phyloP scores from a whole-genome alignment of 2,329 filamentous ascomycete genomes.

The Diaporthe citriasiana region DNA sequence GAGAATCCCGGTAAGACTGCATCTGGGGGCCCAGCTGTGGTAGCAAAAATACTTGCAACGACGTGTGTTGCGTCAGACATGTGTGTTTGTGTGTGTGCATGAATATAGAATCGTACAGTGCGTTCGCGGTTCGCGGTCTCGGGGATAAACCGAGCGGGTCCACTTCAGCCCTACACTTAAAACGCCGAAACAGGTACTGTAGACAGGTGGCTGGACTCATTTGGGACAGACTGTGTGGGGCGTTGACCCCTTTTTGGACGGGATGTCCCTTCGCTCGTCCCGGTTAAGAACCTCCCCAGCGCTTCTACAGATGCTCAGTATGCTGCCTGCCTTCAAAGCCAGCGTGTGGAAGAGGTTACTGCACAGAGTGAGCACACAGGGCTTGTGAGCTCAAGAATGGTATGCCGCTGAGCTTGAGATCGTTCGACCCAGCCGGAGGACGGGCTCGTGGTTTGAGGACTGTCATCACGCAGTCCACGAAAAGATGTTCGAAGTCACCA shows the following conservation, averaged over 20 bases:
- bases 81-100: neutral
- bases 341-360: neutral
- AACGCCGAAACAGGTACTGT: neutral
- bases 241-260: neutral
- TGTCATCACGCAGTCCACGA: too few species aligned
- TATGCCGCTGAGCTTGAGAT: neutral
- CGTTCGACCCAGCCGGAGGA: neutral
- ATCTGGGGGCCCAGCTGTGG: accelerated
- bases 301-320: neutral
- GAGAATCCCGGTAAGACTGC: too few species aligned
- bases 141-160: neutral
- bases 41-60: neutral
- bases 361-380: neutral
- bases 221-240: slow-evolving; percentile 1
- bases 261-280: neutral
- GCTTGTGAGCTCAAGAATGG: neutral
- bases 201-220: neutral
- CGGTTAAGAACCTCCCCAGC: neutral
- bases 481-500: too few species aligned
- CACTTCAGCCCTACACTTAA: slow-evolving; percentile 20
- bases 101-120: neutral
- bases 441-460: neutral
- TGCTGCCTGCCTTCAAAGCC: neutral
- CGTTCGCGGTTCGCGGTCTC: neutral
- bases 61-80: neutral